Conservation (phyloP, 2,329 filamentous ascomycete species). For the Leptographium wingfieldii region DNA sequence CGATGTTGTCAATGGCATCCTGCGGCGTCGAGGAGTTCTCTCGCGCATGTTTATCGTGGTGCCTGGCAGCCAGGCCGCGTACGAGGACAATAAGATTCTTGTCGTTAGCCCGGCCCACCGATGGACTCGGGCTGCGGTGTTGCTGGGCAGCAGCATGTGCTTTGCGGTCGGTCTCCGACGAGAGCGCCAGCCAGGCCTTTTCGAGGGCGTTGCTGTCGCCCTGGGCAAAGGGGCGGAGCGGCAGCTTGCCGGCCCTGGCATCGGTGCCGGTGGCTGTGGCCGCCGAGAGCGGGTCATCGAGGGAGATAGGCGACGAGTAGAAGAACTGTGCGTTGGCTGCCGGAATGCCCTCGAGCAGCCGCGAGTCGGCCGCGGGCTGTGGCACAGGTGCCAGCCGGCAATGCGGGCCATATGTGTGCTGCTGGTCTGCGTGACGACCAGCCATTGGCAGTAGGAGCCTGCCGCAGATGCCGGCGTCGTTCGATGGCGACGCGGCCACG, state of each 20-base stretch:
- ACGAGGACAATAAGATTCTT: constrained; percentile 27
- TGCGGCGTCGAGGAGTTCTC: too few species aligned
- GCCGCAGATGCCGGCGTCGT: not conserved
- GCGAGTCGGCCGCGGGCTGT: constrained; percentile 21
- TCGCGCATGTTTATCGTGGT: constrained; percentile 31
- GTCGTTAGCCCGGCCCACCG: constrained; percentile 21
- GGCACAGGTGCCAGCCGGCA: constrained; percentile 43
- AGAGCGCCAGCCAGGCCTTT: constrained; percentile 58
- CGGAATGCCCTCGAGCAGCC: constrained; percentile 36
- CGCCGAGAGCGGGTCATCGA: constrained; percentile 77
- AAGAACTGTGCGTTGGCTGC: constrained; percentile 65
- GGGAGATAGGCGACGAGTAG: constrained; percentile 68
- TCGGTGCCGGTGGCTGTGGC: constrained; percentile 23
- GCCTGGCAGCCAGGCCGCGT: constrained; percentile 29
- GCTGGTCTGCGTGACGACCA: not conserved
- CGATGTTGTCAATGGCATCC: constrained; percentile 3
- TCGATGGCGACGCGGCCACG: not conserved
- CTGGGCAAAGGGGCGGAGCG: constrained; percentile 64
- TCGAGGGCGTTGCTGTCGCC: constrained; percentile 73
- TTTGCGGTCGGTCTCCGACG: constrained; percentile 32
- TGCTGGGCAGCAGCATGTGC: constrained; percentile 30
- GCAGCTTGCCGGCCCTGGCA: constrained; percentile 31
- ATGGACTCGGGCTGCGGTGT: constrained; percentile 20
- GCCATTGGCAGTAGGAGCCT: not conserved
- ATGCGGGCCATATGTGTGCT: constrained; percentile 46